Percentiles rank a stretch among this genome's conserved stretches.
phyloP scores from a whole-genome alignment of 352 stramenopile species.

The Phytopythium chamaehyphon region DNA sequence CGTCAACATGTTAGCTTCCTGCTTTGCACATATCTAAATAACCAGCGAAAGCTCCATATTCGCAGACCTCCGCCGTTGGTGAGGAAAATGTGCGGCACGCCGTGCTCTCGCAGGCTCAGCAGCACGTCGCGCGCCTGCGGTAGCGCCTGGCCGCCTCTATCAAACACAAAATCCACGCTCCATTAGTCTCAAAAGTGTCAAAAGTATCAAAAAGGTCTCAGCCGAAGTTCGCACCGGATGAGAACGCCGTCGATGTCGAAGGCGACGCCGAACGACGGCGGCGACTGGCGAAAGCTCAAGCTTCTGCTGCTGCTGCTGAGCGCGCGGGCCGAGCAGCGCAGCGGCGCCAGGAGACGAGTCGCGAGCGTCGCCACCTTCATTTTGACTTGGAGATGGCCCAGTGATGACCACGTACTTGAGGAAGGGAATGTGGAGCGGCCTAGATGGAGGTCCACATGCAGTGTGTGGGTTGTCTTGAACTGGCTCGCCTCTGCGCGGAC shows the following conservation, averaged over 20 bases:
- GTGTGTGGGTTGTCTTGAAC: too few species aligned
- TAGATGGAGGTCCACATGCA: too few species aligned
- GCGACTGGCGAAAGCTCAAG: not conserved
- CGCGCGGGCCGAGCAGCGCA: not conserved
- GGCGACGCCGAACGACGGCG: conserved; percentile 69
- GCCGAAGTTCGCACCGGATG: conserved; percentile 47
- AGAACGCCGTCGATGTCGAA: conserved; percentile 93
- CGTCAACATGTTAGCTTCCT: not conserved
- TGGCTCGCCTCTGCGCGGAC: too few species aligned
- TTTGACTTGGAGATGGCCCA: too few species aligned
- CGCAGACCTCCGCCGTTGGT: conserved; percentile 78
- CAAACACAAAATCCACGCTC: not conserved
- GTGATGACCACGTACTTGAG: too few species aligned
- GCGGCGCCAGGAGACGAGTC: not conserved
- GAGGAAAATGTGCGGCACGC: conserved; percentile 87
- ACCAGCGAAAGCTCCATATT: not conserved
- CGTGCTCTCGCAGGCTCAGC: conserved; percentile 45
- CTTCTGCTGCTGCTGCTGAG: not conserved
- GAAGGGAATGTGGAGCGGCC: too few species aligned
- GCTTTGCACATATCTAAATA: not conserved
- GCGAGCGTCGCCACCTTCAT: not conserved
- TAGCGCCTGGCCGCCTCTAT: conserved; percentile 64
- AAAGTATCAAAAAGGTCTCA: not conserved
- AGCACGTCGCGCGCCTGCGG: conserved; percentile 66
- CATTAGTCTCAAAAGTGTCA: not conserved